Conservation (phyloP, 1,284 basidiomycete genomes). For the Irpex sp. region DNA sequence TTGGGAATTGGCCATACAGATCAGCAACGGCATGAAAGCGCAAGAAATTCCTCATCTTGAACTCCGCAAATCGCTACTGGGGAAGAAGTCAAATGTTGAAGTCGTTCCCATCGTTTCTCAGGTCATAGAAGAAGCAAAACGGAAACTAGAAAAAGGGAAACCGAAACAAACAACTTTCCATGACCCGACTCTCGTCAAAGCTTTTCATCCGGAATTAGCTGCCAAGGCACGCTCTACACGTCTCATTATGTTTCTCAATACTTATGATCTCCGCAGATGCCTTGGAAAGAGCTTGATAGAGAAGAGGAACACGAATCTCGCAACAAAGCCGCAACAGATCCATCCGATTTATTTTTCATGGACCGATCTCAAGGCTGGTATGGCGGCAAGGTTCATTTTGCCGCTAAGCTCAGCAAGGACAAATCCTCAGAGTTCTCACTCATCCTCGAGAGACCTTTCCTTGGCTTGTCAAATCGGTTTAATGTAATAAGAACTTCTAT, state of each 20-base stretch:
- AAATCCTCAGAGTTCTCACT: slow-evolving; percentile 10
- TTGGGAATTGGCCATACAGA: background rate
- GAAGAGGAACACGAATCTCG: slow-evolving; percentile 27
- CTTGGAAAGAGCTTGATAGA: slow-evolving; percentile 36
- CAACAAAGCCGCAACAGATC: background rate
- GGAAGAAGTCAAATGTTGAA: background rate
- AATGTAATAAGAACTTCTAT: slow-evolving; percentile 17
- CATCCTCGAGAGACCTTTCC: slow-evolving; percentile 28
- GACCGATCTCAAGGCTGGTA: slow-evolving; percentile 25
- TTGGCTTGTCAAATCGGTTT: slow-evolving; percentile 35
- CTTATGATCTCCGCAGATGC: slow-evolving; percentile 22
- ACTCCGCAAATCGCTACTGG: background rate
- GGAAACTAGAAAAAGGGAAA: too few species aligned
- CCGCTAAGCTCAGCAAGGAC: slow-evolving; percentile 16
- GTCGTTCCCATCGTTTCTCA: background rate
- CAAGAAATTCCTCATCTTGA: background rate
- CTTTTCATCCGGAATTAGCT: slow-evolving; percentile 5
- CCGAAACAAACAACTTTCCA: too few species aligned
- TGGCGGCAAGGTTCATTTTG: slow-evolving; percentile 35
- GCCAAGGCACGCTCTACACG: slow-evolving; percentile 9
- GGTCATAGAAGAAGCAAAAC: background rate
- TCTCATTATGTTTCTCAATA: background rate
- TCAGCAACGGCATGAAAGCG: background rate
- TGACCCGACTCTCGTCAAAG: background rate
- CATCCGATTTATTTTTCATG: background rate